A percentile compares a stretch with the other conserved stretches of the same genome.
These are phyloP conservation scores for Secale cereale DNA, from an alignment of 176 grass and related monocot genomes.

Conservation along the genomic window DNA sequence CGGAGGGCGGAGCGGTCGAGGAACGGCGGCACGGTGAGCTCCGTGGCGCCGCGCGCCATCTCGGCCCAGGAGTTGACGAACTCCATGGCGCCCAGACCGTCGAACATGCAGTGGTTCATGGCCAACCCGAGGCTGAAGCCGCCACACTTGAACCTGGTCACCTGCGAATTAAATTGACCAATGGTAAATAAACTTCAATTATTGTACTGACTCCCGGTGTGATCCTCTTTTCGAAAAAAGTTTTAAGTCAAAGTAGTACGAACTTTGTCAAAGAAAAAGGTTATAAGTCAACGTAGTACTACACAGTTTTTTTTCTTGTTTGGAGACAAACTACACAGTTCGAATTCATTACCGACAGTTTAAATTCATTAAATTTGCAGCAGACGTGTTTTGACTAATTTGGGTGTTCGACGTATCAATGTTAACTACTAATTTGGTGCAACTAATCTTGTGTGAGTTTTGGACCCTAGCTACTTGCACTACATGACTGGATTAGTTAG, in stretches of 20 bases:
- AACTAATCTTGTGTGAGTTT: not conserved
- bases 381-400: not conserved
- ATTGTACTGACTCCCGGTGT: too few species aligned
- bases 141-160: constrained; percentile 81
- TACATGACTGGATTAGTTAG: not conserved
- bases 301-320: not conserved
- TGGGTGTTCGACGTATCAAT: not conserved
- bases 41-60: constrained; percentile 61
- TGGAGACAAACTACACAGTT: not conserved
- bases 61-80: constrained; percentile 97
- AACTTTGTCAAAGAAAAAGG: too few species aligned
- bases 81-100: constrained; percentile 89
- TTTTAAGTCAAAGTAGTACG: too few species aligned
- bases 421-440: not conserved
- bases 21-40: constrained; percentile 65
- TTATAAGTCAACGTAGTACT: not conserved
- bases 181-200: not conserved
- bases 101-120: constrained; percentile 99
- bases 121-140: constrained; percentile 74
- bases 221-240: too few species aligned
- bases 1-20: constrained; percentile 59
- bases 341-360: not conserved
- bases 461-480: not conserved
- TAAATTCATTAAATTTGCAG: not conserved
- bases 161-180: constrained; percentile 27